Percentiles rank a stretch among this genome's conserved stretches.
phyloP scores from a whole-genome alignment of 2,329 filamentous ascomycete genomes.

The Raffaelea arxii region DNA sequence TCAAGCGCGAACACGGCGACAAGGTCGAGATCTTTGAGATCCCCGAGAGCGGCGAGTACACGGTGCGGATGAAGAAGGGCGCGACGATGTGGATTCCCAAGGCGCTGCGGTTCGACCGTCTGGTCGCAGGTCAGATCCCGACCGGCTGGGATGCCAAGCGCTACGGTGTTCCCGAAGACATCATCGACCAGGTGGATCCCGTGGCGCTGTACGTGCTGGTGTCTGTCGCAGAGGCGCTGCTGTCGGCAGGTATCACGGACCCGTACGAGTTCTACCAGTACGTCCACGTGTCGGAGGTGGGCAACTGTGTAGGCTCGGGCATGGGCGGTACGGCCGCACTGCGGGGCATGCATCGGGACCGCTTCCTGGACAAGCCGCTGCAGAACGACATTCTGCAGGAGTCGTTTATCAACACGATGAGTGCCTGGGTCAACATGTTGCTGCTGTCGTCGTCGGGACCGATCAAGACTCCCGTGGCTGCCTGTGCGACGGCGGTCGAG shows the following conservation, averaged over 20 bases:
- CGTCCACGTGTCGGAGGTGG: conserved; percentile 93
- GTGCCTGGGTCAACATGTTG: conserved; percentile 99
- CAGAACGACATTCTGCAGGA: conserved; percentile 99
- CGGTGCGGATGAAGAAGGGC: conserved; percentile 89
- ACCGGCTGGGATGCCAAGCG: conserved; percentile 95
- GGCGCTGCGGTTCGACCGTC: conserved; percentile 90
- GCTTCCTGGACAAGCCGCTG: conserved; percentile 90
- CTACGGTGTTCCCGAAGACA: conserved; percentile 95
- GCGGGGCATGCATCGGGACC: conserved; percentile 96
- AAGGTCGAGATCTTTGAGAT: conserved; percentile 98
- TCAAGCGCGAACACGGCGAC: conserved; percentile 92
- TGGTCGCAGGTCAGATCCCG: conserved; percentile 93
- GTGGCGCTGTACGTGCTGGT: conserved; percentile 94
- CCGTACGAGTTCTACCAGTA: conserved; percentile 99
- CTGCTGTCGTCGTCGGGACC: conserved; percentile 92
- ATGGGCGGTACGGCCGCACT: conserved; percentile 91
- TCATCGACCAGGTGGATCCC: conserved; percentile 93
- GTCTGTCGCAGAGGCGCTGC: conserved; percentile 81
- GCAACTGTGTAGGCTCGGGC: conserved; percentile 96
- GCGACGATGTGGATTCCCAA: conserved; percentile 93
- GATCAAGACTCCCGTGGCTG: conserved; percentile 97
- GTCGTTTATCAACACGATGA: conserved; percentile 99
- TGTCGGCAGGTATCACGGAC: conserved; percentile 92
- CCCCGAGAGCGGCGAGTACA: conserved; percentile 85
- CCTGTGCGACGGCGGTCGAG: conserved; percentile 94